Conservation (phyloP, 805 yeast genomes). For the Sugiyamaella marilandica region DNA sequence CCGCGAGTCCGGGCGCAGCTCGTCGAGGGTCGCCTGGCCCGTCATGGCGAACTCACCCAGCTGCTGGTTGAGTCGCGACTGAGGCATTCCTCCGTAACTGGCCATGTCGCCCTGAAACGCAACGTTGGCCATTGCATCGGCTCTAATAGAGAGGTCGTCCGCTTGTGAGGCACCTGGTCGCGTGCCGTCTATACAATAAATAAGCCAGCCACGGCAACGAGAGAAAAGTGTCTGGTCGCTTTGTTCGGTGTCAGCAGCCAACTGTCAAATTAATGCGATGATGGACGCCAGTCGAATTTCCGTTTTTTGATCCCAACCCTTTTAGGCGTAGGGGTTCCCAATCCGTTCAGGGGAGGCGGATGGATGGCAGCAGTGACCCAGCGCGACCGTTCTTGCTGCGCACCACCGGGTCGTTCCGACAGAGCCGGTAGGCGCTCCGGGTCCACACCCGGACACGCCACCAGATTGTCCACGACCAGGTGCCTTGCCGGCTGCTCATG, state of each 20-base stretch:
- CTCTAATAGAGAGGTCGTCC: not conserved
- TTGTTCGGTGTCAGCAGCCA: not conserved
- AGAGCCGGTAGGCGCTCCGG: too few species aligned
- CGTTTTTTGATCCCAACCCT: constrained; percentile 4
- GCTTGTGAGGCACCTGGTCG: too few species aligned
- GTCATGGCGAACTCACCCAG: constrained; percentile 15
- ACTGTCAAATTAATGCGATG: constrained; percentile 4
- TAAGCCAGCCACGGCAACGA: too few species aligned
- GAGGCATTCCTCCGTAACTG: constrained; percentile 26
- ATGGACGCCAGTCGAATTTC: constrained; percentile 1
- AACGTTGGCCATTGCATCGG: constrained; percentile 3
- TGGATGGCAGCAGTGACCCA: not conserved
- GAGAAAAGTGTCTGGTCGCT: not conserved
- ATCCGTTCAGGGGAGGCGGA: not conserved
- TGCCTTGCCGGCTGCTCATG: too few species aligned
- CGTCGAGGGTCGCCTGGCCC: constrained; percentile 8
- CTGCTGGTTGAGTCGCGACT: constrained; percentile 21
- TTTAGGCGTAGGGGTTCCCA: constrained; percentile 2
- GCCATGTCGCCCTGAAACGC: constrained; percentile 2
- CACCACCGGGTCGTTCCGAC: too few species aligned
- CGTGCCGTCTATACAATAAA: too few species aligned
- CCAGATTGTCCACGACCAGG: too few species aligned
- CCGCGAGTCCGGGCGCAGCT: constrained; percentile 6
- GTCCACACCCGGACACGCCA: too few species aligned
- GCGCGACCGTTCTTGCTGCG: too few species aligned